Base-by-base conservation (phyloP, 192 early-diverging fungal genomes). In the Tieghemiomyces parasiticus region DNA sequence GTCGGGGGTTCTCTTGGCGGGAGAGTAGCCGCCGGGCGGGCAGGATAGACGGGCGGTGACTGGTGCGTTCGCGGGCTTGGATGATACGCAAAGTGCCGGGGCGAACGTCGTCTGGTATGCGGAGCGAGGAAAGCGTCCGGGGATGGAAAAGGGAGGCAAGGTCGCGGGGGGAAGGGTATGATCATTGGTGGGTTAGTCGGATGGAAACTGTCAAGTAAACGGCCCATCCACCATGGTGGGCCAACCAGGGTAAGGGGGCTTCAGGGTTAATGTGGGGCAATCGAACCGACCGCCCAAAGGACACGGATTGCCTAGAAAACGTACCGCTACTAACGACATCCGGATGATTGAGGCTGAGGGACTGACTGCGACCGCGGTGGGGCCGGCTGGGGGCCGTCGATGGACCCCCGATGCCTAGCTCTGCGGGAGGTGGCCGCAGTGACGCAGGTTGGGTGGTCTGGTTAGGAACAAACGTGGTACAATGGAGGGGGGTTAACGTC, bases 261-360 rank as follows among this genome's bases (percentile, higher is more conserved):
- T 67, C 62, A 29, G 70, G 72, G 28, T 72, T 63, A 45, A 69
- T 1, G 20, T 47, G 25, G 20, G 46, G 20, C 8, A 19, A 47
- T 24, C 3, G 46, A 47, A 8, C 2, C 19, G 25, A 47, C 25
- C 19, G 3, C 20, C 19, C 25, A 8, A 24, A 22, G 46, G 46
- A 22, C 25, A 47, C 20, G 25, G 25, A 8, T 24, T 24, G 20
- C 19, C 3, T 47, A 6, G 8, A 22, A 19, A 47, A 47, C 60
- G 61, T 68, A 81, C 81, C 87, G 61, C 77, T 77, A 63, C 80
- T 73, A 16, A 89, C 83, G 1, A 87, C 79, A n/a, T 77, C 76
- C 3, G 83, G 72, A 47, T 76, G 65, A 29, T 74, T 74, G 31
- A 77, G 71, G 30, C 72, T 76, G 24, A 81, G 66, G 35, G 70